These are phyloP conservation scores for Cladorrhinum sp. DNA, from an alignment of 2,329 filamentous ascomycete species.

Conservation along the genomic window DNA sequence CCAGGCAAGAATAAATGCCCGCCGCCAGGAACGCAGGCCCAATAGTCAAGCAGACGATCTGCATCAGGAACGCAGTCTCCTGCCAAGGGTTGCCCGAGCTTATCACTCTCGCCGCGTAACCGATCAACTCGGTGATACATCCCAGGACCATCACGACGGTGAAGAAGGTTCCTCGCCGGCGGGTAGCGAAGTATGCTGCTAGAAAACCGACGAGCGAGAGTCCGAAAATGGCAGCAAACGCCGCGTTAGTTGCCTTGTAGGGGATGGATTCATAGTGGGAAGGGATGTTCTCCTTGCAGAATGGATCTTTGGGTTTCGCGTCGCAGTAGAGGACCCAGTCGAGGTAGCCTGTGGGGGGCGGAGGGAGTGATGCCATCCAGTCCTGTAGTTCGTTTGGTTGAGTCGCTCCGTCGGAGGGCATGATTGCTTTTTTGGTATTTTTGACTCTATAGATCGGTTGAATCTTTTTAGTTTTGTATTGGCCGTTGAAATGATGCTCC, in stretches of 20 bases:
- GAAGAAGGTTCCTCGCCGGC: conserved; percentile 16
- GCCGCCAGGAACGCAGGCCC: conserved; percentile 55
- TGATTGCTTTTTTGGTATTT: not conserved
- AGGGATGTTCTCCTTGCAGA: not conserved
- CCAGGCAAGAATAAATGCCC: conserved; percentile 54
- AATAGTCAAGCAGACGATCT: conserved; percentile 40
- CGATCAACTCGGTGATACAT: conserved; percentile 45
- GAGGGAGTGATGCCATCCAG: not conserved
- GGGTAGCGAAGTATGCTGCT: conserved; percentile 18
- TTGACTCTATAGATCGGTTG: no score
- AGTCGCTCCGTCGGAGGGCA: not conserved
- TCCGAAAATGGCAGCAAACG: conserved; percentile 22
- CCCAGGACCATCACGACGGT: conserved; percentile 38
- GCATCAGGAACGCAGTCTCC: conserved; percentile 8
- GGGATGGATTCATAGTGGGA: conserved; percentile 10
- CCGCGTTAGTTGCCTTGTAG: conserved; percentile 31
- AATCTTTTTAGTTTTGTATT: no score
- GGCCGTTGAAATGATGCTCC: no score
- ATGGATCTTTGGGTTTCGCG: not conserved
- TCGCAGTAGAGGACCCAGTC: not conserved
- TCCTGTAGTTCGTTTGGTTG: not conserved
- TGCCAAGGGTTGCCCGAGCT: conserved; percentile 34
- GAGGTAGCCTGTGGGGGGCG: not conserved
- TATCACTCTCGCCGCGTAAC: conserved; percentile 45
- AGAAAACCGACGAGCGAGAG: conserved; percentile 13